A percentile compares a stretch with the other conserved stretches of the same genome.
phyloP scores from a whole-genome alignment of 1,284 basidiomycete genomes.

The Ganoderma sinense region DNA sequence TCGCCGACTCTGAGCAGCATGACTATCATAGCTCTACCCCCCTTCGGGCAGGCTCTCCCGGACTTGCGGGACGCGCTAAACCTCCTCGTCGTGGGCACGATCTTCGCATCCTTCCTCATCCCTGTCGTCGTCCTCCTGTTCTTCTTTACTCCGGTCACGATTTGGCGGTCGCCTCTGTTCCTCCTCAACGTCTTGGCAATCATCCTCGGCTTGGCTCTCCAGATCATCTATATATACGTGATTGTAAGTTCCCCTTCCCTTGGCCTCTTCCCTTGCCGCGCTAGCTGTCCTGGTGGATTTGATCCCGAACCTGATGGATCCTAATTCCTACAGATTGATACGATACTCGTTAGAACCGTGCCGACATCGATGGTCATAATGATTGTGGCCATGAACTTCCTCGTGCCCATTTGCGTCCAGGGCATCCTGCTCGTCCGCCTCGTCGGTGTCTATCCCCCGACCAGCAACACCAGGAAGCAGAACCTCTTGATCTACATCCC shows the following conservation, averaged over 20 bases:
- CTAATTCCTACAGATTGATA: background rate
- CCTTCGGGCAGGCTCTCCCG: background rate
- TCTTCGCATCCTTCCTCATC: conserved; percentile 29
- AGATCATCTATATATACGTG: conserved; percentile 12
- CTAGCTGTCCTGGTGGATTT: background rate
- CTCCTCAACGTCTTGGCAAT: conserved; percentile 35
- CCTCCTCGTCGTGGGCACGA: conserved; percentile 27
- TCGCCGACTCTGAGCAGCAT: background rate
- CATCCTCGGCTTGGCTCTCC: conserved; percentile 23
- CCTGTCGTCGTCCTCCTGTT: conserved; percentile 33
- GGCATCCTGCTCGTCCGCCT: conserved; percentile 36
- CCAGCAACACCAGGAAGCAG: conserved; percentile 2
- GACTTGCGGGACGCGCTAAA: background rate
- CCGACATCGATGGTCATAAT: background rate
- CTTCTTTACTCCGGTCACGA: conserved; percentile 31
- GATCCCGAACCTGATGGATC: background rate
- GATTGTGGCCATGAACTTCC: conserved; percentile 15
- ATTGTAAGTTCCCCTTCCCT: conserved; percentile 2
- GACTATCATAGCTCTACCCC: background rate
- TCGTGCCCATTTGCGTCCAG: conserved; percentile 33
- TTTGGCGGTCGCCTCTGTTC: conserved; percentile 36
- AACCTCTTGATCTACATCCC: conserved; percentile 16
- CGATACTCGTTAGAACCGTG: background rate
- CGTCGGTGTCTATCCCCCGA: conserved; percentile 30
- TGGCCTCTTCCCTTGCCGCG: too few species aligned